Base-by-base conservation (phyloP, 331 rosid species). In the Ulmus americana region DNA sequence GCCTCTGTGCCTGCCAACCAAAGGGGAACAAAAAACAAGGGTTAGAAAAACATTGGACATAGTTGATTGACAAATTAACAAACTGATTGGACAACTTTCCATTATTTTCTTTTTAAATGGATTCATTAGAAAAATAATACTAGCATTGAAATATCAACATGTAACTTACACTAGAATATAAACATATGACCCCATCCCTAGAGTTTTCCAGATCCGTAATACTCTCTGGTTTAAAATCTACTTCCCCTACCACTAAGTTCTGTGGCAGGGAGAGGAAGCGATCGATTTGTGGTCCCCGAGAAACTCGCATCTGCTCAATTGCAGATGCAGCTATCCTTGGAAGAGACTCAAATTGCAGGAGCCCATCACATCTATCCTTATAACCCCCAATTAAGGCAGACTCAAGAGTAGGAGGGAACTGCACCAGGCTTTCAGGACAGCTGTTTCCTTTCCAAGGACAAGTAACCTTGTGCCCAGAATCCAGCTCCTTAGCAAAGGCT, bases 321-420 rank as follows among this genome's bases (percentile, higher is more conserved):
- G 95, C 95, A 64, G 96, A 85, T 38, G 76, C 68, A 69, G 97
- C 89, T 65, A 94, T 80, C 70, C 80, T 83, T 39, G 99, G 97
- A 67, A 94, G 87, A 54, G 73, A 80, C 54, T 78, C 82, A 83
- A 90, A 94, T 73, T 94, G 97, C 75, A 85, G 39, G 11, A 94
- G 97, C 50, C 97, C 96, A 82, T 94, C 99, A 81, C 95, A 90
- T 80, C 99, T 84, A 76, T 94, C 99, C 85, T 94, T 94, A 75
- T 85, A 94, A 13, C 90, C 99, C 39, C 96, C 97, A 67, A 94
- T 78, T 75, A 94, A 70, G 39, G 97, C 96, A 45, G 97, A 85
- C 61, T 86, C 92, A 74, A 95, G 79, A 58, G 99, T 80, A 53
- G 96, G 99, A 72, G 96, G 99, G 71, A 90, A 94, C 68, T 94